Percentiles rank a stretch among this genome's conserved stretches.
These are phyloP conservation scores for Porcisia hertigi DNA, from an alignment of 208 protist genomes.

Conservation along the genomic window DNA sequence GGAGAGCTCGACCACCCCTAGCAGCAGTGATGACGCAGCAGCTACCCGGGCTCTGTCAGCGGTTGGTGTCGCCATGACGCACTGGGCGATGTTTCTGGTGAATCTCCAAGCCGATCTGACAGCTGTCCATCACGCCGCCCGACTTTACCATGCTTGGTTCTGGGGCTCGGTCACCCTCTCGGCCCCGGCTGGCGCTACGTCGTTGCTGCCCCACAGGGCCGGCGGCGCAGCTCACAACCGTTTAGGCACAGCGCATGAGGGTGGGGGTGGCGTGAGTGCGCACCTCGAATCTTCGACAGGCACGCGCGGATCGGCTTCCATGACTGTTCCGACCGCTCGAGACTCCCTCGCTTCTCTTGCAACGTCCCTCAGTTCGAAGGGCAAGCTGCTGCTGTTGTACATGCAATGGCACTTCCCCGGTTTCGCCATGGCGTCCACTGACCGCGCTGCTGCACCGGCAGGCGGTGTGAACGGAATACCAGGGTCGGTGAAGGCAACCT, in stretches of 20 bases:
- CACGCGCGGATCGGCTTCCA: not conserved
- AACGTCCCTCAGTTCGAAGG: slow-evolving; percentile 20
- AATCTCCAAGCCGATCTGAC: slow-evolving; percentile 21
- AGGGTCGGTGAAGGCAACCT: not conserved
- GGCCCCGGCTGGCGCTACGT: not conserved
- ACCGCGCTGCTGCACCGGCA: not conserved
- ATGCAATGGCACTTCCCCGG: slow-evolving; percentile 29
- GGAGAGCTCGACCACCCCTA: not conserved
- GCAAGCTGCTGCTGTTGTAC: slow-evolving; percentile 32
- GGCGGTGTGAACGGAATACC: not conserved
- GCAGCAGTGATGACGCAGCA: not conserved
- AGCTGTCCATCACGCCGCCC: slow-evolving; percentile 28
- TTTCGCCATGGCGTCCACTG: not conserved
- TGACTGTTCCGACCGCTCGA: not conserved
- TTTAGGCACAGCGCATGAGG: not conserved
- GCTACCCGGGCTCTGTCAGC: slow-evolving; percentile 19
- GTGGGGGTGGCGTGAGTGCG: not conserved
- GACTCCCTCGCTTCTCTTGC: slow-evolving; percentile 6
- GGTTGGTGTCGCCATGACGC: slow-evolving; percentile 34
- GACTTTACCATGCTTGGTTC: slow-evolving; percentile 32
- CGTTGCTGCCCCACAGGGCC: not conserved
- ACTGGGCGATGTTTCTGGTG: slow-evolving; percentile 29
- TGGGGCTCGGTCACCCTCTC: slow-evolving; percentile 4
- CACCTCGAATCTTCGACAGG: not conserved
- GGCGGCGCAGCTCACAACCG: not conserved